Evolutionary conservation across 1,284 basidiomycete genomes (phyloP).

Genomic region (Melampsora americana): DNA sequence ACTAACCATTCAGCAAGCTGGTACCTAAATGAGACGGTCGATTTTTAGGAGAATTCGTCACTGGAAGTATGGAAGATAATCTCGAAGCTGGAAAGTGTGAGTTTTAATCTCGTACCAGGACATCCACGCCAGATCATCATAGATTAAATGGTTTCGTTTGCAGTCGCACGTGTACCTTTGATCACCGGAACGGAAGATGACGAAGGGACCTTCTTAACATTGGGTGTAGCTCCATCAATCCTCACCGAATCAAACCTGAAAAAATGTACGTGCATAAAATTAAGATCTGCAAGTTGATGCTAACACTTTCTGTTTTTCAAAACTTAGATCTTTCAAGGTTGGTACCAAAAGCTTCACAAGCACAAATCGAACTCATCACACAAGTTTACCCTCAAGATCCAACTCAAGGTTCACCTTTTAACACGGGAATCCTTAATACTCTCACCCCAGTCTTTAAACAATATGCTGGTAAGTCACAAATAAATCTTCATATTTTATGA

Average conservation of each 20-base stretch:
- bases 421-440: slow-evolving; percentile 15
- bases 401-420: slow-evolving; percentile 29
- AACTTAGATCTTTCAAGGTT: slow-evolving; percentile 17
- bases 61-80: slow-evolving; percentile 8
- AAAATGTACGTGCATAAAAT: background rate
- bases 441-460: slow-evolving; percentile 40
- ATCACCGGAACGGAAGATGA: slow-evolving; percentile 24
- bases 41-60: slow-evolving; percentile 17
- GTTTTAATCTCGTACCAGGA: background rate
- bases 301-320: too few species aligned
- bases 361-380: slow-evolving; percentile 4
- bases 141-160: background rate
- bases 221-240: slow-evolving; percentile 6
- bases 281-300: too few species aligned
- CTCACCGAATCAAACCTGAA: slow-evolving; percentile 25
- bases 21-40: too few species aligned
- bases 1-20: too few species aligned
- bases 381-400: slow-evolving; percentile 30
- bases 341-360: slow-evolving; percentile 6
- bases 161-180: slow-evolving; percentile 28
- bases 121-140: background rate
- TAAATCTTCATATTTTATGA: background rate
- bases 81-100: slow-evolving; percentile 33
- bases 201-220: slow-evolving; percentile 34
- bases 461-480: background rate